Percentiles rank a stretch among this genome's conserved stretches.
phyloP scores from a whole-genome alignment of 495 filamentous ascomycete species.

The Cairneyella variabilis region DNA sequence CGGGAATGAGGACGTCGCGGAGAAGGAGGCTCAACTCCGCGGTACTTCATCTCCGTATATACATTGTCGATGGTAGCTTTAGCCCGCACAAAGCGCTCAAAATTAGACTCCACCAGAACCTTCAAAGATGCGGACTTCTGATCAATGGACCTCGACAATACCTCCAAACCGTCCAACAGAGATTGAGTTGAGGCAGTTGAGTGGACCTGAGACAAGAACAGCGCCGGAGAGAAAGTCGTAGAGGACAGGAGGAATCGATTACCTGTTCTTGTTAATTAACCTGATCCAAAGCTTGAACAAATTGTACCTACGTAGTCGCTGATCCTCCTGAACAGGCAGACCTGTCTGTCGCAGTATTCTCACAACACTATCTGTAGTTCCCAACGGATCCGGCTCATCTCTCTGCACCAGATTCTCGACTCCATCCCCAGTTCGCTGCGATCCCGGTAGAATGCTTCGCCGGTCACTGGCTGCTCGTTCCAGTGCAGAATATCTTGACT shows the following conservation, averaged over 20 bases:
- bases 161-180: conserved; percentile 73
- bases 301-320: conserved; percentile 59
- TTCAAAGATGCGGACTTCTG: conserved; percentile 96
- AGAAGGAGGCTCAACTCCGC: conserved; percentile 59
- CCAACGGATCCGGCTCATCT: conserved; percentile 90
- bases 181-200: conserved; percentile 73
- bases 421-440: conserved; percentile 61
- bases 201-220: conserved; percentile 91
- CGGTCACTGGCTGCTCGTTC: conserved; percentile 67
- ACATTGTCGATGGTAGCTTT: conserved; percentile 98
- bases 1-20: conserved; percentile 46
- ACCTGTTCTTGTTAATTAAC: conserved; percentile 39
- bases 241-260: conserved; percentile 94
- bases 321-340: conserved; percentile 80
- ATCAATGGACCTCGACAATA: conserved; percentile 85
- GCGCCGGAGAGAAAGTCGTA: conserved; percentile 86
- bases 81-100: conserved; percentile 93
- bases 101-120: conserved; percentile 93
- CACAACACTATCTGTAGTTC: conserved; percentile 78
- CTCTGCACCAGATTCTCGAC: conserved; percentile 74
- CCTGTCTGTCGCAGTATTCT: conserved; percentile 69
- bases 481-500: conserved; percentile 79
- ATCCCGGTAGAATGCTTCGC: conserved; percentile 61
- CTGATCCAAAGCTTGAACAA: neutral
- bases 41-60: conserved; percentile 94